Conservation (phyloP, 2,329 filamentous ascomycete genomes). For the Diaporthe longicolla region DNA sequence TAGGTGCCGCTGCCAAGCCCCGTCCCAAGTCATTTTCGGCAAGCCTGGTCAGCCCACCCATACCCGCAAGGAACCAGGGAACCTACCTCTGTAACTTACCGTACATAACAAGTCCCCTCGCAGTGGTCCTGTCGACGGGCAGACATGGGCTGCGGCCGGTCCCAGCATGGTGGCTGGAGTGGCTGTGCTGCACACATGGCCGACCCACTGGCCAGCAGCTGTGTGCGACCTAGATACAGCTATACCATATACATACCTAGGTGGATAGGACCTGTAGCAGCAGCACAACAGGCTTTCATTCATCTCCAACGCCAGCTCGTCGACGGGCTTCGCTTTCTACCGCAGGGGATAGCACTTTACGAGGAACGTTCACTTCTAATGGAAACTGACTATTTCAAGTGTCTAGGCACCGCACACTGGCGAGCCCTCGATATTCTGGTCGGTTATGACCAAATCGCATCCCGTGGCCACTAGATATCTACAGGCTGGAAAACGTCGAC, state of each 20-base stretch:
- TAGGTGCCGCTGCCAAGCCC: slow-evolving; percentile 23
- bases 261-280: no score
- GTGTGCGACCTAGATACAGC: neutral
- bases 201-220: slow-evolving; percentile 2
- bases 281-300: no score
- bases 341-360: no score
- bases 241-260: no score
- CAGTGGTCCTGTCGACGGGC: neutral
- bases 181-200: neutral
- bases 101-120: no score
- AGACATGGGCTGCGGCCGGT: neutral
- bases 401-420: no score
- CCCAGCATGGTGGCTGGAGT: slow-evolving; percentile 12
- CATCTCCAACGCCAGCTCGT: no score
- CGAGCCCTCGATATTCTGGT: no score
- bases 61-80: neutral
- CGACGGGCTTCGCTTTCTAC: no score
- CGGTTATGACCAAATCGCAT: no score
- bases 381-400: no score
- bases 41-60: slow-evolving; percentile 18
- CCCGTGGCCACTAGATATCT: neutral
- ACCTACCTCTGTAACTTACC: neutral
- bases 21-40: slow-evolving; percentile 19
- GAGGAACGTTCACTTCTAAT: no score
- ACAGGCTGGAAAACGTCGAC: slow-evolving; percentile 36